Conservation (phyloP, 1,284 basidiomycete genomes). For the Anthracocystis walkeri region DNA sequence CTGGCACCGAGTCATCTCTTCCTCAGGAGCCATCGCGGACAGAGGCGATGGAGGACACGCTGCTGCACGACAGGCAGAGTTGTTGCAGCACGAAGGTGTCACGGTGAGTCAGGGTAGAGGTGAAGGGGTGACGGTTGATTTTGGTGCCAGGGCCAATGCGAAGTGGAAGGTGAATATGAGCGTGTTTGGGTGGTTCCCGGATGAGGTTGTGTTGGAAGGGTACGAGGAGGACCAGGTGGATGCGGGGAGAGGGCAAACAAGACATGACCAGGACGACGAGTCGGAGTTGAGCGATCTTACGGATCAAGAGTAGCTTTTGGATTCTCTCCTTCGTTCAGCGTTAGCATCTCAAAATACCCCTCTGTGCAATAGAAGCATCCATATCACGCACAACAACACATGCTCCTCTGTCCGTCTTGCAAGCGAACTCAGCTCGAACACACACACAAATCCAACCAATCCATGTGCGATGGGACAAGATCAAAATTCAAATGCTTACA, state of each 20-base stretch:
- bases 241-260: conserved; percentile 14
- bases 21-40: conserved; percentile 63
- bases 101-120: conserved; percentile 45
- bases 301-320: conserved; percentile 4
- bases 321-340: neutral
- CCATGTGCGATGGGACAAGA: neutral
- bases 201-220: conserved; percentile 36
- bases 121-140: conserved; percentile 45
- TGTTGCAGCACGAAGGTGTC: conserved; percentile 55
- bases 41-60: conserved; percentile 66
- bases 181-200: conserved; percentile 55
- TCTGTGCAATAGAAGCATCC: neutral
- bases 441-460: neutral
- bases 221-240: conserved; percentile 26
- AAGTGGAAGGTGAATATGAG: conserved; percentile 41
- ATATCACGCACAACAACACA: conserved; percentile 1
- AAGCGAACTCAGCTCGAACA: neutral
- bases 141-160: conserved; percentile 43
- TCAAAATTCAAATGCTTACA: neutral
- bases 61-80: conserved; percentile 58
- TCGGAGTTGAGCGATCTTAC: conserved; percentile 39
- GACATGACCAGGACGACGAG: neutral
- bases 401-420: neutral
- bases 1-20: conserved; percentile 64
- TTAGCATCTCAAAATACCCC: conserved; percentile 2